These are phyloP conservation scores for Periconia macrospinosa DNA, from an alignment of 2,329 filamentous ascomycete genomes.

Conservation along the genomic window DNA sequence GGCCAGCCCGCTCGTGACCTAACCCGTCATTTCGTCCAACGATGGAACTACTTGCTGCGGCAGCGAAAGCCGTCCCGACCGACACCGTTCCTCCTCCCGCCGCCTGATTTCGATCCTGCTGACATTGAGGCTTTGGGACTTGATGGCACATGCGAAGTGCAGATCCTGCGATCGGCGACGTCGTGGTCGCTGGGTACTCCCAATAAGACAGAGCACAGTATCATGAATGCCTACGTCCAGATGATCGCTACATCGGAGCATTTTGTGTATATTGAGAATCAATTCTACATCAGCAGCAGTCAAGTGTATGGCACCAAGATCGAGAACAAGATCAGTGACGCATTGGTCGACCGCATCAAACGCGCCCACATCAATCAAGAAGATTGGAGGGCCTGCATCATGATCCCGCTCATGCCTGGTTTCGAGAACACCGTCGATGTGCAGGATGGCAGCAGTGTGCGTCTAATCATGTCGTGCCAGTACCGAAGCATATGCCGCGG, in stretches of 20 bases:
- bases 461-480: constrained; percentile 95
- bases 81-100: constrained; percentile 88
- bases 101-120: constrained; percentile 83
- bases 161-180: constrained; percentile 87
- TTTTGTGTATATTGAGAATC: constrained; percentile 98
- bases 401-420: constrained; percentile 96
- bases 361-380: constrained; percentile 81
- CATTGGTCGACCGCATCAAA: constrained; percentile 87
- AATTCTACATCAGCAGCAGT: constrained; percentile 95
- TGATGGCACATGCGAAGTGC: constrained; percentile 92
- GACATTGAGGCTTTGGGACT: constrained; percentile 88
- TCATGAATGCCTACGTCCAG: constrained; percentile 92
- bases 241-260: constrained; percentile 95
- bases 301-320: constrained; percentile 86
- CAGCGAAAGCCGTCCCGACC: constrained; percentile 92
- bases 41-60: constrained; percentile 95
- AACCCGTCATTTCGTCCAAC: constrained; percentile 93
- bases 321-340: constrained; percentile 91
- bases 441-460: constrained; percentile 90
- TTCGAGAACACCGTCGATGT: constrained; percentile 97
- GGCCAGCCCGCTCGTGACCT: constrained; percentile 93
- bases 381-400: constrained; percentile 84
- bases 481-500: constrained; percentile 95
- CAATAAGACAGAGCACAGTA: constrained; percentile 86
- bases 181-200: constrained; percentile 89